phyloP scores from a whole-genome alignment of 2,329 filamentous ascomycete genomes.

The Aspergillus sp. region DNA sequence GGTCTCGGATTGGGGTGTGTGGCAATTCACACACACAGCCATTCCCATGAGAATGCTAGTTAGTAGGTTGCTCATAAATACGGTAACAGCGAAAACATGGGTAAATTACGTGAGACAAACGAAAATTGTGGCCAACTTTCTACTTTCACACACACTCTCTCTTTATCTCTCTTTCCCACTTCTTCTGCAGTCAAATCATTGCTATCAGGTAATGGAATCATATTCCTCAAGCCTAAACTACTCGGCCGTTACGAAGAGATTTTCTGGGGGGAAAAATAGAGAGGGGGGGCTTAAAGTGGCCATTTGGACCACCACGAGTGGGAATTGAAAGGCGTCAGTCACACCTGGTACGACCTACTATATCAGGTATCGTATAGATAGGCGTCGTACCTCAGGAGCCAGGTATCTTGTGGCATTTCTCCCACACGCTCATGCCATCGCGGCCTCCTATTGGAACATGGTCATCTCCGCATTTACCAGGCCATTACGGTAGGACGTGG shows the following conservation, averaged over 20 bases:
- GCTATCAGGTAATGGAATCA: not conserved
- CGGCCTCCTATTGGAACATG: constrained; percentile 10
- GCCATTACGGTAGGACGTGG: constrained; percentile 14
- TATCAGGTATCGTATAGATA: constrained; percentile 3
- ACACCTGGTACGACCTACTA: constrained; percentile 3
- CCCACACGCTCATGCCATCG: constrained; percentile 1
- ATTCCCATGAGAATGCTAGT: not conserved
- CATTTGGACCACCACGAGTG: constrained; percentile 1
- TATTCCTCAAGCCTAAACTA: not conserved
- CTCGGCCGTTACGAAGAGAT: not conserved
- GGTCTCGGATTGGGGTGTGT: constrained; percentile 6
- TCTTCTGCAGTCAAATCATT: not conserved
- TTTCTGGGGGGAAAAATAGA: not conserved
- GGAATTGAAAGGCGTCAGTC: not conserved
- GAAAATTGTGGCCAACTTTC: not conserved
- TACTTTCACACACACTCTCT: not conserved
- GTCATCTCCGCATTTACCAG: constrained; percentile 18
- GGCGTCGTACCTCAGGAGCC: constrained; percentile 3
- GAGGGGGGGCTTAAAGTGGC: not conserved
- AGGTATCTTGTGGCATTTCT: constrained; percentile 4
- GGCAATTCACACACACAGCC: constrained; percentile 4
- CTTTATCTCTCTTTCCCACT: no score
- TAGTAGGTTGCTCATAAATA: not conserved
- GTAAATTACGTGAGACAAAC: constrained; percentile 2
- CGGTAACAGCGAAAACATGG: not conserved